phyloP scores from a whole-genome alignment of 495 filamentous ascomycete genomes.

The Penicillium nucicola region DNA sequence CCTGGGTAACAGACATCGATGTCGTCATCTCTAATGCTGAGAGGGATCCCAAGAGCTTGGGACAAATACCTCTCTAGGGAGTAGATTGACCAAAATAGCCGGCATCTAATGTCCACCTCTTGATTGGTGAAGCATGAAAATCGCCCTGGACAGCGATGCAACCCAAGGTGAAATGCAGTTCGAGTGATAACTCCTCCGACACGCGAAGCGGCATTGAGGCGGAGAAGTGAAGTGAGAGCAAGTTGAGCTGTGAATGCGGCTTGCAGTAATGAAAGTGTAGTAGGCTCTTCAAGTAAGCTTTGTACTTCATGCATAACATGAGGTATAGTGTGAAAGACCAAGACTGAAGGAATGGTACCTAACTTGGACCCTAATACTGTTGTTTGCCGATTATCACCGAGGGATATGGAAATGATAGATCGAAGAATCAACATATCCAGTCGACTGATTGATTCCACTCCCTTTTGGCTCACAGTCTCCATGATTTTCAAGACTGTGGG shows the following conservation, averaged over 20 bases:
- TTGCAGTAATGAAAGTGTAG: constrained; percentile 39
- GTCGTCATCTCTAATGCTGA: constrained; percentile 50
- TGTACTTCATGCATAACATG: constrained; percentile 37
- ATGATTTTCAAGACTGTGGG: constrained; percentile 38
- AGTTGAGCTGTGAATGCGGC: constrained; percentile 43
- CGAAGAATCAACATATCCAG: constrained; percentile 38
- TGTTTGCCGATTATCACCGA: constrained; percentile 31
- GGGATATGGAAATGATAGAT: constrained; percentile 45
- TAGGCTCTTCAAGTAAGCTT: constrained; percentile 31
- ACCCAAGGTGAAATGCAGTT: constrained; percentile 44
- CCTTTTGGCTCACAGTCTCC: constrained; percentile 27
- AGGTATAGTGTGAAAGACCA: constrained; percentile 37
- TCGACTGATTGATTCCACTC: constrained; percentile 14
- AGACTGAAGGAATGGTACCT: constrained; percentile 23
- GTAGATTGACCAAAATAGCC: constrained; percentile 52
- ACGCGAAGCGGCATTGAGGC: constrained; percentile 47
- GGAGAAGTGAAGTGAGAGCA: constrained; percentile 44
- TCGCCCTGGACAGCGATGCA: constrained; percentile 47
- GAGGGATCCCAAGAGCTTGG: constrained; percentile 47
- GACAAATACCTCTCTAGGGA: constrained; percentile 47
- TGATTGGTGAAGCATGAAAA: constrained; percentile 36
- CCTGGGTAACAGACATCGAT: constrained; percentile 51
- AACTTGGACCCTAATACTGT: constrained; percentile 8
- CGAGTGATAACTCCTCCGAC: constrained; percentile 45
- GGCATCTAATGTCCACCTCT: constrained; percentile 37